These are phyloP conservation scores for Annulohypoxylon moriforme DNA, from an alignment of 495 filamentous ascomycete species.

Conservation along the genomic window DNA sequence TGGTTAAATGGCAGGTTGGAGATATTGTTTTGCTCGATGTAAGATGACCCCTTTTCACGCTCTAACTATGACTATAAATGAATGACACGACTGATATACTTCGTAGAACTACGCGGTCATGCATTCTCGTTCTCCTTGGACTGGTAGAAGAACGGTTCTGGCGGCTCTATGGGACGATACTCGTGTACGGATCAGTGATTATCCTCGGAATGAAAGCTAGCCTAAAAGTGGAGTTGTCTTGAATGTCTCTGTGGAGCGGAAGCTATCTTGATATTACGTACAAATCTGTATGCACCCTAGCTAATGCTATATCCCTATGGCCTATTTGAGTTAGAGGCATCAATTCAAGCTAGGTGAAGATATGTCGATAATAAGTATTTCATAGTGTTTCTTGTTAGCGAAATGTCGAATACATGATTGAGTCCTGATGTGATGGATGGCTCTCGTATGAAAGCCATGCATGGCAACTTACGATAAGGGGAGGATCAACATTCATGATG, in stretches of 20 bases:
- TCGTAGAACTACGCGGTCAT: slow-evolving; percentile 46
- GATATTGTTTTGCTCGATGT: slow-evolving; percentile 33
- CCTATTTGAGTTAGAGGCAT: no score
- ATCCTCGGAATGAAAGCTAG: neutral
- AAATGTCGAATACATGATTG: no score
- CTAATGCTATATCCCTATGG: no score
- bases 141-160: slow-evolving; percentile 39
- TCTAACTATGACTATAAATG: neutral
- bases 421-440: no score
- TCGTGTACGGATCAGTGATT: slow-evolving; percentile 29
- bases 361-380: neutral
- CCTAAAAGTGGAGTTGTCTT: neutral
- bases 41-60: neutral
- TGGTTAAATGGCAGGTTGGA: slow-evolving; percentile 31
- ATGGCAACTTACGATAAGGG: no score
- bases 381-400: no score
- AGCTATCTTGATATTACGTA: no score
- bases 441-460: no score
- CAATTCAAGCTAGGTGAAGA: no score
- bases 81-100: neutral
- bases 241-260: no score
- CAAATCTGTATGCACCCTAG: no score
- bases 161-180: slow-evolving; percentile 44
- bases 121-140: slow-evolving; percentile 45
- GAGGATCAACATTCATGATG: neutral